phyloP scores from a whole-genome alignment of 768 basidiomycete genomes.

The Tulasnella calospora region DNA sequence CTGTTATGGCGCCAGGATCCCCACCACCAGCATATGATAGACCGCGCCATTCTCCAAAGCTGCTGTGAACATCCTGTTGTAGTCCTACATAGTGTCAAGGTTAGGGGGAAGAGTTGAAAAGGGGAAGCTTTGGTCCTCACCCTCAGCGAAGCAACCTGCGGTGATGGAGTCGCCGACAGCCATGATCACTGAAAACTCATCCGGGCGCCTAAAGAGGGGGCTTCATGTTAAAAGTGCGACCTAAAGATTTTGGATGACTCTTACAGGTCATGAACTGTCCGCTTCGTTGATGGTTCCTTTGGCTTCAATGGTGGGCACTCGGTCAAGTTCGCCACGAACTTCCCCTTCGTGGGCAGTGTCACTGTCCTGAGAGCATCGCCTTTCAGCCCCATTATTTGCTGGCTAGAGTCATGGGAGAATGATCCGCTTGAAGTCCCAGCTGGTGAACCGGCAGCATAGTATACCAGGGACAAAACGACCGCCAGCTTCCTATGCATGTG shows the following conservation, averaged over 20 bases:
- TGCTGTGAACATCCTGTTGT: conserved; percentile 22
- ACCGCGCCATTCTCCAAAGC: conserved; percentile 31
- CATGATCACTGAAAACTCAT: conserved; percentile 36
- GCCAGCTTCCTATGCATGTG: not conserved
- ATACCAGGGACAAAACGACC: conserved; percentile 1
- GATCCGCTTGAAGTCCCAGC: not conserved
- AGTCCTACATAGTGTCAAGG: conserved; percentile 4
- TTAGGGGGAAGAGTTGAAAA: not conserved
- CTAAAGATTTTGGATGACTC: not conserved
- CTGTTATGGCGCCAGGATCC: conserved; percentile 30
- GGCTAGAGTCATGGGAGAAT: not conserved
- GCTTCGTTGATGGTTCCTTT: not conserved
- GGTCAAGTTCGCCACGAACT: conserved; percentile 21
- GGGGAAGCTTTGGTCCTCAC: not conserved
- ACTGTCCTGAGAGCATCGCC: not conserved
- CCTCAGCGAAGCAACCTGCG: conserved; percentile 34
- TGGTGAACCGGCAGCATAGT: not conserved
- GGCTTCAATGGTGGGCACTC: conserved; percentile 15
- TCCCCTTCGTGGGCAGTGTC: not conserved
- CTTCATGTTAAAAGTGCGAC: not conserved
- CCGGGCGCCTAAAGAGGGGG: conserved; percentile 31
- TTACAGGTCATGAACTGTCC: conserved; percentile 25
- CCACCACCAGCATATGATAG: conserved; percentile 31
- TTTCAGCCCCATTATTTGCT: not conserved
- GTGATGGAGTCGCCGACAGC: conserved; percentile 39